A percentile compares a stretch with the other conserved stretches of the same genome.
These are phyloP conservation scores for Dichomitus squalens DNA, from an alignment of 1,284 basidiomycete genomes.

Conservation along the genomic window DNA sequence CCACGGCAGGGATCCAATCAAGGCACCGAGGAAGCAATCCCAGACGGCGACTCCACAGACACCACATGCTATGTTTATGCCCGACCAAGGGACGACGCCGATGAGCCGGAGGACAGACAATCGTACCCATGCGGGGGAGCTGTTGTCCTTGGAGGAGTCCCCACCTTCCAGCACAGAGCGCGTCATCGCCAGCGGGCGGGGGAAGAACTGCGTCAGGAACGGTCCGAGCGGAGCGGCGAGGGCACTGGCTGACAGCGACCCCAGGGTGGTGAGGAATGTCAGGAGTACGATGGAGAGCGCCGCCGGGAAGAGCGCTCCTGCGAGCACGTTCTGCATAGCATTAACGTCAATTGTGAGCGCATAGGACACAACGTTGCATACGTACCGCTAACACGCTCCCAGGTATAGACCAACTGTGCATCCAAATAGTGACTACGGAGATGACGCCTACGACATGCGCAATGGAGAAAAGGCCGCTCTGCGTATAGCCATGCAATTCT, in stretches of 20 bases:
- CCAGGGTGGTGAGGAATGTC: constrained; percentile 81
- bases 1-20: constrained; percentile 82
- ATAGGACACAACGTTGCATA: constrained; percentile 19
- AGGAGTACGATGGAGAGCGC: constrained; percentile 77
- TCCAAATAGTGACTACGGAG: constrained; percentile 86
- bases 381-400: constrained; percentile 87
- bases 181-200: constrained; percentile 82
- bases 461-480: constrained; percentile 61
- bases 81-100: constrained; percentile 92
- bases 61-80: constrained; percentile 92
- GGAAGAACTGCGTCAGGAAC: constrained; percentile 77
- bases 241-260: constrained; percentile 79
- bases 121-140: constrained; percentile 79
- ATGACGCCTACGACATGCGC: constrained; percentile 81
- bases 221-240: constrained; percentile 85
- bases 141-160: constrained; percentile 39
- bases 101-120: constrained; percentile 84
- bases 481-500: constrained; percentile 76
- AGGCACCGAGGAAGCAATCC: constrained; percentile 80
- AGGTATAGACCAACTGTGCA: constrained; percentile 93
- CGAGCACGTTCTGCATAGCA: constrained; percentile 77
- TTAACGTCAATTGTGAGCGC: constrained; percentile 20
- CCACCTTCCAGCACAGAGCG: constrained; percentile 65
- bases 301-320: constrained; percentile 84
- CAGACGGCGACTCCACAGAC: constrained; percentile 78